These are phyloP conservation scores for Aspergillus ostianus DNA, from an alignment of 495 filamentous ascomycete genomes.

Conservation along the genomic window DNA sequence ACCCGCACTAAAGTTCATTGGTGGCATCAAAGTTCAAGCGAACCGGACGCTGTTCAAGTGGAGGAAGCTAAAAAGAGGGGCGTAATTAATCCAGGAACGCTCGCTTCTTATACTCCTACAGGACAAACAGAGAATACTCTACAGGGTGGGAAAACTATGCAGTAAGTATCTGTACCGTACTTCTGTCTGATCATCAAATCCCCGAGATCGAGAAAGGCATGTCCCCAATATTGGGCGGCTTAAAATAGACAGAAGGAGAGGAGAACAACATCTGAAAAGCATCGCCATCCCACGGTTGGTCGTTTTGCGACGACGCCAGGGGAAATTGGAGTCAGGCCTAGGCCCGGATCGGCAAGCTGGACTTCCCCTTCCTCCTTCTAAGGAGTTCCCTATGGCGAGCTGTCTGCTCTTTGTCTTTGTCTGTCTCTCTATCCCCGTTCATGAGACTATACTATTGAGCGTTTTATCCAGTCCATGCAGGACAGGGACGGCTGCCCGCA, in stretches of 20 bases:
- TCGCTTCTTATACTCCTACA: too few relatives aligned
- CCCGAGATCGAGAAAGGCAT: too few relatives aligned
- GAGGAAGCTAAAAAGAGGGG: not conserved
- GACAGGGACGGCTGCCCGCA: slow-evolving; percentile 8
- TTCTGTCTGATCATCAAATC: too few relatives aligned
- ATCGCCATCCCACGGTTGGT: too few relatives aligned
- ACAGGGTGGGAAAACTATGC: too few relatives aligned
- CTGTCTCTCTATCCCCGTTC: too few relatives aligned
- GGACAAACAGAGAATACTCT: too few relatives aligned
- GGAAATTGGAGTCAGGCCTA: slow-evolving; percentile 1
- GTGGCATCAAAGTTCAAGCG: slow-evolving; percentile 19
- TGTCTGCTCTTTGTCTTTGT: too few relatives aligned
- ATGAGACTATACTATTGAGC: not conserved
- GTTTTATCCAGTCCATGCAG: slow-evolving; percentile 2
- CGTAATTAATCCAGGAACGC: slow-evolving; percentile 9
- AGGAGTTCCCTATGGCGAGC: slow-evolving; percentile 2
- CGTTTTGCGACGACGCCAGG: slow-evolving; percentile 1
- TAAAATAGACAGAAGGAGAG: not conserved
- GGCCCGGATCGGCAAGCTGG: slow-evolving; percentile 5
- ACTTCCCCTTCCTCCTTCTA: not conserved
- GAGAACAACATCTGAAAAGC: not conserved
- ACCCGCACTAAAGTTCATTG: slow-evolving; percentile 22
- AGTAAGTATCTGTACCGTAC: too few relatives aligned
- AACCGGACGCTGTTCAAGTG: slow-evolving; percentile 10
- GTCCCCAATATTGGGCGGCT: too few relatives aligned